These are phyloP conservation scores for Penicillium antarcticum DNA, from an alignment of 495 filamentous ascomycete species.

Conservation along the genomic window DNA sequence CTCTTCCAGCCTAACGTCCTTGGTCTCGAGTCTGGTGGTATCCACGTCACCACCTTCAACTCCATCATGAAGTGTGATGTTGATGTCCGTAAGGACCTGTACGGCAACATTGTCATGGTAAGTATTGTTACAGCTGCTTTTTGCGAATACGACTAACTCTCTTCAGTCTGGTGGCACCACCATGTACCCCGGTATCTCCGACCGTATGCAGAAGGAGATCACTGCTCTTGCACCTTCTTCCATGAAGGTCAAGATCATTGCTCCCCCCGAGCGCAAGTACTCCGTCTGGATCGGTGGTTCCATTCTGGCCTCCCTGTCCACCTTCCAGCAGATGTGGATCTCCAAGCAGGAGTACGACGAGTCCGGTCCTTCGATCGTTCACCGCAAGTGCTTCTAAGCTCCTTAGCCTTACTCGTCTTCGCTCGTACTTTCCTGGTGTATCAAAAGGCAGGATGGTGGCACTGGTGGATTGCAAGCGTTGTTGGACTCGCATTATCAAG, in stretches of 20 bases:
- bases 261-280: constrained; percentile 75
- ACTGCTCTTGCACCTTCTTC: constrained; percentile 97
- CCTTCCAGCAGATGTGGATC: constrained; percentile 99
- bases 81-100: constrained; percentile 98
- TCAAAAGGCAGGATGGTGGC: constrained; percentile 47
- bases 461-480: constrained; percentile 42
- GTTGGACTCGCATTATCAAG: constrained; percentile 47
- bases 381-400: constrained; percentile 99
- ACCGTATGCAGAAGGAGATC: constrained; percentile 99
- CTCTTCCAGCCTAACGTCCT: constrained; percentile 98
- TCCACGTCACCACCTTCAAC: constrained; percentile 99
- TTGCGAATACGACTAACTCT: not conserved
- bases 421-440: constrained; percentile 50
- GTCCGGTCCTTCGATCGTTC: constrained; percentile 97
- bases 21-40: constrained; percentile 96
- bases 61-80: constrained; percentile 99
- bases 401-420: constrained; percentile 32
- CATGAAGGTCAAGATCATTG: constrained; percentile 80
- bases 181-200: constrained; percentile 99
- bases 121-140: constrained; percentile 28
- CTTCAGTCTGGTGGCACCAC: constrained; percentile 94
- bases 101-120: constrained; percentile 99
- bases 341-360: constrained; percentile 99
- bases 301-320: constrained; percentile 97
- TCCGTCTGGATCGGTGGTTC: constrained; percentile 99